Base-by-base conservation (phyloP, 1,284 basidiomycete species). In the Cryptococcus hybrid region DNA sequence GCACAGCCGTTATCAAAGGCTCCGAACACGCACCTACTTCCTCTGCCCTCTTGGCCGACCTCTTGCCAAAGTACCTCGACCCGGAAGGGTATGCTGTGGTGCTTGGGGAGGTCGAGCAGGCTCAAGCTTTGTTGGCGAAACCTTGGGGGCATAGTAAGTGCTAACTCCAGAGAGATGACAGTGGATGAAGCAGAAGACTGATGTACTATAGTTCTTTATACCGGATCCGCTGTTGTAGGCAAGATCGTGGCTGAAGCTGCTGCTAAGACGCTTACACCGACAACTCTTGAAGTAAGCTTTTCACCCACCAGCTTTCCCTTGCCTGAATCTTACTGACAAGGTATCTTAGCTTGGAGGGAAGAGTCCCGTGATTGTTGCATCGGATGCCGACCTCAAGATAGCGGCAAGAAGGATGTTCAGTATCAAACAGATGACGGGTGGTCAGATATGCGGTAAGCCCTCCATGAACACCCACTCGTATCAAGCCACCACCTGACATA, bases 81-180 rank as follows among this genome's bases (percentile, higher is more conserved):
- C 78, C 81, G 0, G 85, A 88, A 50, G 78, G 18, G 18, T 84
- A 86, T 52, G 79, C 83, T 0, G 82, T 95, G 52, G 86, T 94
- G 38, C 85, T 89, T 63, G 93, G 93, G 4, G 87, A 78, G 39
- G 78, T 91, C 1, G 81, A 86, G 0, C 87, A 92, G 75, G 86
- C 87, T 0, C 88, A 87, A 37, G 87, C 83, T 81, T 73, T 93
- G 5, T 81, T 96, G 8, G 88, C 90, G 66, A 11, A 90, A 42
- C 84, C 83, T 54, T 96, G 91, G 90, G 92, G 88, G 64, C 90
- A 92, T 65, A 88, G 90, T 91, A 65, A 70, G 85, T 81, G 3
- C 5, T 40, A n/a, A 35, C 15, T 9, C 40, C 9, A 42, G 40
- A 42, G 40, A 9, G 9, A 42, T 59, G 38, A 15, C 34, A 30